Evolutionary conservation across 257 asterid genomes (phyloP), one percentile per base, ranked within the genome.

Genomic region (Fraxinus quadrangulata): DNA sequence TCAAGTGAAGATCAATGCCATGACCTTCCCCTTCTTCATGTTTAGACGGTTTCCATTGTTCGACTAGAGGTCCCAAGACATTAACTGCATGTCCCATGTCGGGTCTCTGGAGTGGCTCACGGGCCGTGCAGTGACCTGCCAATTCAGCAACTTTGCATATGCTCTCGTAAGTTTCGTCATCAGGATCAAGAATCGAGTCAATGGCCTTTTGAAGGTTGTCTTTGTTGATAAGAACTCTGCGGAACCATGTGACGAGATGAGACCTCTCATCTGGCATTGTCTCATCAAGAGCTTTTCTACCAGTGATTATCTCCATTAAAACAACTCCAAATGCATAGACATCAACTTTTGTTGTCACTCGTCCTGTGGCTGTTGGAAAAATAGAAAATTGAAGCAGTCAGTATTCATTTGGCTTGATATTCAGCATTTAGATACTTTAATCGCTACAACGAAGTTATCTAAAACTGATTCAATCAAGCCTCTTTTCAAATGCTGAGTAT

Each of bases 81-180:
- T 93, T 93, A 26, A 93, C 98, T 1, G 97, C 97, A 8, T 95
- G 98, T 11, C 99, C 99, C 99, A 95, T 95, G 75, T 95, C 98
- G 6, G 98, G 99, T 67, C 99, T 88, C 81, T 95, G 99, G 83
- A 75, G 84, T 10, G 99, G 97, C 81, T 95, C 98, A 0, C 97
- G 93, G 11, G 97, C 97, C 1, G 98, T 89, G 86, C 98, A 93
- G 16, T 95, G 97, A 16, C 98, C 97, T 0, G 98, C 99, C 76
- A 95, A 73, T 85, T 95, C 99, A 12, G 94, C 90, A 10, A 86
- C 99, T 78, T 86, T 93, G 90, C 90, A 91, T 21, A 95, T 89
- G 86, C 96, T 93, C 47, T 92, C 91, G 12, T 91, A 89, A 0
- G 98, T 90, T 70, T 90, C 98, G 0, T 91, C 94, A 54, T 92